Evolutionary conservation across 208 protist genomes (phyloP), one percentile per base, ranked within the genome.

Genomic region (Acanthamoeba castellanii): DNA sequence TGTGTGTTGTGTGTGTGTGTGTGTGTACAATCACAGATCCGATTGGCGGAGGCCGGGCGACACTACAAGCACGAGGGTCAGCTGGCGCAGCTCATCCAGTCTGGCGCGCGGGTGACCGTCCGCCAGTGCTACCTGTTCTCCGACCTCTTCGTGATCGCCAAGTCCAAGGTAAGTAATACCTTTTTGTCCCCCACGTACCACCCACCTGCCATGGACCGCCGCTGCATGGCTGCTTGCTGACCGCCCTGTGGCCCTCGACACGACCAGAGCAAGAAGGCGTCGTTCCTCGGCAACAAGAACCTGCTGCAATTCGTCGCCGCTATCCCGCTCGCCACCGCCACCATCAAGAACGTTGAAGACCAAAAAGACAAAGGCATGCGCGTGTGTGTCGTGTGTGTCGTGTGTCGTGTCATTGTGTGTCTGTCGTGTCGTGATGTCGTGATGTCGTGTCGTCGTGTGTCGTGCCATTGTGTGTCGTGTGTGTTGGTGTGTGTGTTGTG

Each of bases 91-190:
- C 47, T 88, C 47, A 42, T 88, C 50, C 81, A 88, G 22, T 66
- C 81, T 1, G 52, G 50, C 13, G 50, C 50, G 27, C 45, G 81
- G 11, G 81, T 64, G 50, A 66, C 81, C 27, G 52, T 88, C 50
- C 81, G 81, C 9, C 81, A 88, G 34, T 88, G 81, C 81, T 88
- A 88, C 81, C 81, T 88, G 52, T 88, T 88, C 81, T 88, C 81
- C 81, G 81, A 88, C n/a, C 25, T 88, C 50, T 45, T 88, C 52
- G 52, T 88, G 8, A 45, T 88, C 50, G 81, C 81, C 52, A 88
- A 88, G 50, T 88, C 81, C 45, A 66, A 32, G 74, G 74, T 82
- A 5, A 34, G 16, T 82, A 16, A 0, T 27, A 27, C 30, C 3
- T 34, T 74, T 27, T 32, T 74, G 0, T 34, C 30, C 13, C 30